These are phyloP conservation scores for Amanita exitialis DNA, from an alignment of 768 basidiomycete genomes.

Conservation along the genomic window DNA sequence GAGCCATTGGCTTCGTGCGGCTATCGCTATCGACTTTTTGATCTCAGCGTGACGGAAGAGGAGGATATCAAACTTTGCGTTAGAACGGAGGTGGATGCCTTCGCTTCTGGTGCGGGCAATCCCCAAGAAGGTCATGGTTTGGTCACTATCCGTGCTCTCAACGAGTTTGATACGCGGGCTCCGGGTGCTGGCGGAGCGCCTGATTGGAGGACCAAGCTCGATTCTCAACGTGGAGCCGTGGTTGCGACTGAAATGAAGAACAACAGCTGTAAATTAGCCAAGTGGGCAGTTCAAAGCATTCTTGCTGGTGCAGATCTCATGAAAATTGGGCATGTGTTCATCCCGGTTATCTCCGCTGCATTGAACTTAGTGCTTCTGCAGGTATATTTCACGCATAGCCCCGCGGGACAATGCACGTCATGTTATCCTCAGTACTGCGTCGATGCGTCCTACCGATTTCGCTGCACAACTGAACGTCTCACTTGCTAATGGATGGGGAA, in stretches of 20 bases:
- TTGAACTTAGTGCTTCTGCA: constrained; percentile 21
- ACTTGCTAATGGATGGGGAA: constrained; percentile 95
- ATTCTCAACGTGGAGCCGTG: constrained; percentile 93
- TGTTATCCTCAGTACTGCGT: constrained; percentile 90
- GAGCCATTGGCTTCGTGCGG: constrained; percentile 94
- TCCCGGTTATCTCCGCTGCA: not conserved
- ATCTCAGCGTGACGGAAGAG: constrained; percentile 82
- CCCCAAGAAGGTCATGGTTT: constrained; percentile 65
- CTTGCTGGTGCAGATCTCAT: constrained; percentile 92
- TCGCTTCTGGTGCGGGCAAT: constrained; percentile 49
- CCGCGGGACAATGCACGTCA: constrained; percentile 94
- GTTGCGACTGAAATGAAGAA: constrained; percentile 99
- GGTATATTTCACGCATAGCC: constrained; percentile 91
- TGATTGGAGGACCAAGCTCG: constrained; percentile 98
- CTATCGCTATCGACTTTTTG: constrained; percentile 93
- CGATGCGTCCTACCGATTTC: constrained; percentile 91
- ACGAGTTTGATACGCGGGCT: constrained; percentile 91
- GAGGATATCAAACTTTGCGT: constrained; percentile 89
- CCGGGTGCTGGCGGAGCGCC: constrained; percentile 90
- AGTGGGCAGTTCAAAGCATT: constrained; percentile 94
- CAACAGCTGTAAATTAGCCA: constrained; percentile 94
- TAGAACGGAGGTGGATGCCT: constrained; percentile 95
- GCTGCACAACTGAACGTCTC: constrained; percentile 94
- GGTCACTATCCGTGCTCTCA: constrained; percentile 88
- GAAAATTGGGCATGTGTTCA: constrained; percentile 76